phyloP scores from a whole-genome alignment of 495 filamentous ascomycete genomes.

The Eremomyces bilateralis region DNA sequence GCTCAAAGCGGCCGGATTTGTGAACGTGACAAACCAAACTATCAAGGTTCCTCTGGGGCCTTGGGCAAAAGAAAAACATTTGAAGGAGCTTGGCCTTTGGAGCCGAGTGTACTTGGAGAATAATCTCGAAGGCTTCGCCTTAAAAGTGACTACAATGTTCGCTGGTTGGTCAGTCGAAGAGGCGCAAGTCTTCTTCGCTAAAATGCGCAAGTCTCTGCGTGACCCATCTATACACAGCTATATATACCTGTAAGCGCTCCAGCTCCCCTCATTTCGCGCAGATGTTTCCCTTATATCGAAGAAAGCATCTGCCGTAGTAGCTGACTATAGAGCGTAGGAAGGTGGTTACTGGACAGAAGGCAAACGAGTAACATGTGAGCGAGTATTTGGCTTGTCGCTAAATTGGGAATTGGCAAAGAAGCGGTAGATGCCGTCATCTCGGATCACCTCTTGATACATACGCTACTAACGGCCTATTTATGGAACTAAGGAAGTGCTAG shows the following conservation, averaged over 20 bases:
- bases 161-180: constrained; percentile 1
- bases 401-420: too few relatives aligned
- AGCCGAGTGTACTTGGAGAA: constrained; percentile 5
- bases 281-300: too few relatives aligned
- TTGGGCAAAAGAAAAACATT: constrained; percentile 13
- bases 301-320: too few relatives aligned
- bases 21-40: constrained; percentile 15
- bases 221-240: constrained; percentile 1
- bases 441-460: too few relatives aligned
- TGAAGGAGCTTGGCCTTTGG: constrained; percentile 9
- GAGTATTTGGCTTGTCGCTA: too few relatives aligned
- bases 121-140: not conserved
- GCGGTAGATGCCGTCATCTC: too few relatives aligned
- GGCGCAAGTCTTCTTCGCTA: constrained; percentile 2
- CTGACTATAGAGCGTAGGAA: too few relatives aligned
- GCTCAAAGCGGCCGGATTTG: constrained; percentile 17
- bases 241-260: constrained; percentile 1
- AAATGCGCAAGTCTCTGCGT: constrained; percentile 1
- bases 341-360: too few relatives aligned
- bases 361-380: too few relatives aligned
- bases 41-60: constrained; percentile 10
- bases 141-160: not conserved
- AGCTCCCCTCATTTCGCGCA: not conserved
- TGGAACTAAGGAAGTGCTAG: too few relatives aligned
- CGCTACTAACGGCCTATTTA: too few relatives aligned